These are phyloP conservation scores for Orbilia blumenaviensis DNA, from an alignment of 2,329 filamentous ascomycete species.

Conservation along the genomic window DNA sequence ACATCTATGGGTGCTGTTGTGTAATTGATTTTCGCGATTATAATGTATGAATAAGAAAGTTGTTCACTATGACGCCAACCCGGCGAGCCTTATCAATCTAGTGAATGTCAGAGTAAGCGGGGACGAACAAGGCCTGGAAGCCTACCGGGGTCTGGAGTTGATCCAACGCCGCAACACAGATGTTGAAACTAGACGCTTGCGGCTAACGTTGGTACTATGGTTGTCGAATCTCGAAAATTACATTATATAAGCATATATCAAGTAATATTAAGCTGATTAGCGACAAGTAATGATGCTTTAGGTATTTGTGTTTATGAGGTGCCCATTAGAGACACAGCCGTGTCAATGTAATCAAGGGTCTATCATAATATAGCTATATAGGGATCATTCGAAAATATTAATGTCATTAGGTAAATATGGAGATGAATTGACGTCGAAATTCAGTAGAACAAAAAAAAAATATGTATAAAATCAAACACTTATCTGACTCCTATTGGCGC, in stretches of 20 bases:
- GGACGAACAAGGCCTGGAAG: constrained; percentile 6
- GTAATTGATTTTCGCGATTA: background rate
- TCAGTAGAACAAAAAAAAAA: background rate
- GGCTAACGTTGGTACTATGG: too few species aligned
- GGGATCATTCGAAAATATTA: too few species aligned
- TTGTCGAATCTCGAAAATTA: too few species aligned
- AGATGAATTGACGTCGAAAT: constrained; percentile 2
- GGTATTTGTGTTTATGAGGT: too few species aligned
- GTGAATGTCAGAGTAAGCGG: constrained; percentile 4
- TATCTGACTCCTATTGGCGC: constrained; percentile 36
- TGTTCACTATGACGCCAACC: constrained; percentile 29
- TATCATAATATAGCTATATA: too few species aligned
- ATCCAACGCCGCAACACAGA: constrained; percentile 43
- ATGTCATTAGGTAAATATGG: background rate
- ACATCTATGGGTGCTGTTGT: background rate
- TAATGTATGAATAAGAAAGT: background rate
- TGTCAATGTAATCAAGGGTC: too few species aligned
- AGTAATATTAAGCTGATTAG: too few species aligned
- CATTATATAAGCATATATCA: too few species aligned
- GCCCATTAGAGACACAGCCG: too few species aligned
- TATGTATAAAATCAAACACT: constrained; percentile 23
- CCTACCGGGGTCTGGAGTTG: constrained; percentile 27
- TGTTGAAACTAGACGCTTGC: constrained; percentile 7
- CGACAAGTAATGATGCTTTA: too few species aligned
- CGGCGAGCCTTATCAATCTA: background rate